phyloP scores from a whole-genome alignment of 129 eudicot species.

The Silybum marianum region DNA sequence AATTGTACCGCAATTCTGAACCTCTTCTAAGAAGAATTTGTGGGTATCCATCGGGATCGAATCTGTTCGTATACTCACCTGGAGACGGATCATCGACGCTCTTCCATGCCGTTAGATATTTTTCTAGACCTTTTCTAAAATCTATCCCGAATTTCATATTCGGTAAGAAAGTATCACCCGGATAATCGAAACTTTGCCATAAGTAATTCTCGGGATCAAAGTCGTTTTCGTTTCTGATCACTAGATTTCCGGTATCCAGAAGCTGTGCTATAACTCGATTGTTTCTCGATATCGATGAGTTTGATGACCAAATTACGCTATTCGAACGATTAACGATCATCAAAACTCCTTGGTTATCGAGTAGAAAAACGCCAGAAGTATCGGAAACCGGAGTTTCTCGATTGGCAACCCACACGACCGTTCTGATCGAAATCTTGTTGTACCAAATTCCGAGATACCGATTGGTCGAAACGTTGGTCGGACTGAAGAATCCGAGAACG shows the following conservation, averaged over 20 bases:
- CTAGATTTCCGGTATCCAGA: conserved; percentile 61
- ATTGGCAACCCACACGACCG: conserved; percentile 69
- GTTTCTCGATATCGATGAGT: conserved; percentile 17
- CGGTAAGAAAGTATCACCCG: conserved; percentile 55
- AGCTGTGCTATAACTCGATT: conserved; percentile 43
- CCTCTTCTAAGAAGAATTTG: conserved; percentile 44
- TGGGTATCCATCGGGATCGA: conserved; percentile 56
- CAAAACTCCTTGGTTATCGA: conserved; percentile 36
- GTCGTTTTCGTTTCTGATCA: conserved; percentile 25
- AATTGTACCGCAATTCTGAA: conserved; percentile 27
- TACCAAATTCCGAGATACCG: conserved; percentile 68
- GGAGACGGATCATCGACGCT: conserved; percentile 49
- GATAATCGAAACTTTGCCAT: conserved; percentile 83
- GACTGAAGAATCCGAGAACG: conserved; percentile 59
- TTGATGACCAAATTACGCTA: conserved; percentile 51
- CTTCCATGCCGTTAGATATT: conserved; percentile 59
- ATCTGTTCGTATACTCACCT: conserved; percentile 43
- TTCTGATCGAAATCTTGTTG: conserved; percentile 35
- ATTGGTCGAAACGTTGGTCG: conserved; percentile 28
- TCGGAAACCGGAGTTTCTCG: conserved; percentile 43
- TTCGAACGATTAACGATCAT: conserved; percentile 32
- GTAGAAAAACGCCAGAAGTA: conserved; percentile 32
- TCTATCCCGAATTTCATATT: conserved; percentile 52
- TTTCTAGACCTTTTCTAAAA: conserved; percentile 24
- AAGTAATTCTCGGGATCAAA: conserved; percentile 11